Percentiles rank a stretch among this genome's conserved stretches.
These are phyloP conservation scores for Colletotrichum shisoi DNA, from an alignment of 2,329 filamentous ascomycete genomes.

Conservation along the genomic window DNA sequence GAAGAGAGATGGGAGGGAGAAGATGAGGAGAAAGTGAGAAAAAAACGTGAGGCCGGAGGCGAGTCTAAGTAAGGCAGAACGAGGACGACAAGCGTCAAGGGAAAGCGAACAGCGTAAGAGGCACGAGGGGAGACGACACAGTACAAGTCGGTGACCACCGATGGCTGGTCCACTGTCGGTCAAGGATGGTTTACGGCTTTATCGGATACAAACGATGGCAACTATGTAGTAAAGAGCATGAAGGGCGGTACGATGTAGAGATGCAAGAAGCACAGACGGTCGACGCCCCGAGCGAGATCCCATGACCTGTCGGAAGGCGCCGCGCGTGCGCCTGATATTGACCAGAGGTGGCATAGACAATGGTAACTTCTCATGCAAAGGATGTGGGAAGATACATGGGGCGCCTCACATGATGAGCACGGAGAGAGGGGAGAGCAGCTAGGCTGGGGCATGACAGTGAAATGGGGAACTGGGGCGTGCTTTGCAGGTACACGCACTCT, in stretches of 20 bases:
- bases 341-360: neutral
- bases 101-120: conserved; percentile 1
- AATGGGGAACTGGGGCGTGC: neutral
- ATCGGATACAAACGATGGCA: conserved; percentile 8
- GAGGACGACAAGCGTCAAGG: neutral
- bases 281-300: conserved; percentile 27
- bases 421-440: neutral
- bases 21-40: neutral
- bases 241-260: conserved; percentile 8
- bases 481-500: neutral
- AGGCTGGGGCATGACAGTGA: neutral
- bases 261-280: conserved; percentile 14
- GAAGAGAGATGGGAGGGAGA: conserved; percentile 8
- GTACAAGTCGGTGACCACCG: conserved; percentile 32
- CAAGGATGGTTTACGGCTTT: conserved; percentile 26
- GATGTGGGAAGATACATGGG: conserved; percentile 3
- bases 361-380: conserved; percentile 2
- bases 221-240: conserved; percentile 29
- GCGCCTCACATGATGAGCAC: neutral
- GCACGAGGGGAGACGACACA: neutral
- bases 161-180: conserved; percentile 29
- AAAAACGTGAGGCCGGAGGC: conserved; percentile 3
- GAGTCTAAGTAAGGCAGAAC: conserved; percentile 17
- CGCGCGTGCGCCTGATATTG: conserved; percentile 10
- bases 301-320: conserved; percentile 37